phyloP scores from a whole-genome alignment of 192 early-diverging fungal genomes.

The Coemansia umbellata region DNA sequence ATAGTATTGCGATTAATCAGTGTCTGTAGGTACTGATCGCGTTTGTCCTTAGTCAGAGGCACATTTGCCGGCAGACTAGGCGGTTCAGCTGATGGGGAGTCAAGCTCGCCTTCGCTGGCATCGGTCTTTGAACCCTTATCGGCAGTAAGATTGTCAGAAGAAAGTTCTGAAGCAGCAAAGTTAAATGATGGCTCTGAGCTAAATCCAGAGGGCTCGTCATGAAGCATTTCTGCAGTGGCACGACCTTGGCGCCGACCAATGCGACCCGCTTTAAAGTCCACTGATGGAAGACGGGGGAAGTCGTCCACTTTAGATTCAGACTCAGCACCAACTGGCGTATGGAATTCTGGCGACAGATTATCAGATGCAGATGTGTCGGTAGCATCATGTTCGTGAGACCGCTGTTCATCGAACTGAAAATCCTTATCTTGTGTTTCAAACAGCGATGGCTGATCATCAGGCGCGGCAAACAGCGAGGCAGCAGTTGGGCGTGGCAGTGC shows the following conservation, averaged over 20 bases:
- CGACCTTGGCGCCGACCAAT: constrained; percentile 48
- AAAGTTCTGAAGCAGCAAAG: constrained; percentile 8
- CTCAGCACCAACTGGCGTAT: neutral
- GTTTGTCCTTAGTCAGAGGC: constrained; percentile 48
- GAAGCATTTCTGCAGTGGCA: constrained; percentile 26
- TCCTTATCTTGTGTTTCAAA: neutral
- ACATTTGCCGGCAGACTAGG: constrained; percentile 17
- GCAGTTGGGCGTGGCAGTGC: constrained; percentile 27
- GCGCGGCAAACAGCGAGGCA: constrained; percentile 21
- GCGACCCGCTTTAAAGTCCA: constrained; percentile 6
- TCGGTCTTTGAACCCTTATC: constrained; percentile 1
- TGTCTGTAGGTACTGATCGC: constrained; percentile 49
- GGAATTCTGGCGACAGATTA: neutral
- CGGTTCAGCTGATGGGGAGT: neutral
- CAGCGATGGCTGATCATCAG: neutral
- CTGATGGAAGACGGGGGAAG: neutral
- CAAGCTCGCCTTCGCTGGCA: constrained; percentile 11
- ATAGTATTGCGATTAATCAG: constrained; percentile 48
- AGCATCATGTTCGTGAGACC: too few species aligned
- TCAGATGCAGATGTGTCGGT: neutral
- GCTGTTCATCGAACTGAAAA: too few species aligned
- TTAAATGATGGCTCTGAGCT: constrained; percentile 5
- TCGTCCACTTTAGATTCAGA: neutral
- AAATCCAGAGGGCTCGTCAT: constrained; percentile 13
- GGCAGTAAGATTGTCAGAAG: constrained; percentile 2